Evolutionary conservation across 169 alveolate genomes (phyloP), one percentile per base, ranked within the genome.

Genomic region (Eimeria mitis): DNA sequence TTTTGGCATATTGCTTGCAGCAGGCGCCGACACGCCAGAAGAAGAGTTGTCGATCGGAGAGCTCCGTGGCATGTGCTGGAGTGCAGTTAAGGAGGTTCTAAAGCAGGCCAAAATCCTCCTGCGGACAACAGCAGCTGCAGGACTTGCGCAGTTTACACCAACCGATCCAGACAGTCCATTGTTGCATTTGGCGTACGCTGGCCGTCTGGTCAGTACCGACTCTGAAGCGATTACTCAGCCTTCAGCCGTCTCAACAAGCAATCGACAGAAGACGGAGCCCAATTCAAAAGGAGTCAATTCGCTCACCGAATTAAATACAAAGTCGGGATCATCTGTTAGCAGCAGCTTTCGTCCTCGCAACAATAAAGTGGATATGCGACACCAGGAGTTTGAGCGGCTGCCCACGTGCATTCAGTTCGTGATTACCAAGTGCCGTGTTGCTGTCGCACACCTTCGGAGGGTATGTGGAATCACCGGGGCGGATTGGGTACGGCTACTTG

Each of bases 381-480:
- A 34, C 8, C 79, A 14, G 63, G 37, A 54, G 13, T 28, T 28
- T 49, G 65, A 61, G 68, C 83, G 37, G 52, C 16, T 87, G 28
- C 94, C 94, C 16, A 40, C 61, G 16, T 44, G 49, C 65, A 37
- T 87, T 56, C 63, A 19, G 79, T 14, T 52, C 81, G 68, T 65
- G 8, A 21, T 42, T 65, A 7, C 94, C 9, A 63, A 61, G 31
- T 65, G 63, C 28, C 81, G 68, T 16, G 83, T 83, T 25, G 54
- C 52, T 31, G 47, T 42, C 16, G 83, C 25, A 42, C 83, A 87
- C 63, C 59, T 87, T 40, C 84, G 59, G 70, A 25, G 42, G 9
- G 94, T 87, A 14, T 59, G 94, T 44, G 94, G 94, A 63, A 87
- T 87, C n/a, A 87, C 44, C 31, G 94, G 94, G 52, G 44, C 25